Conservation (phyloP, 2,329 filamentous ascomycete species). For the Pseudogymnoascus sp. region DNA sequence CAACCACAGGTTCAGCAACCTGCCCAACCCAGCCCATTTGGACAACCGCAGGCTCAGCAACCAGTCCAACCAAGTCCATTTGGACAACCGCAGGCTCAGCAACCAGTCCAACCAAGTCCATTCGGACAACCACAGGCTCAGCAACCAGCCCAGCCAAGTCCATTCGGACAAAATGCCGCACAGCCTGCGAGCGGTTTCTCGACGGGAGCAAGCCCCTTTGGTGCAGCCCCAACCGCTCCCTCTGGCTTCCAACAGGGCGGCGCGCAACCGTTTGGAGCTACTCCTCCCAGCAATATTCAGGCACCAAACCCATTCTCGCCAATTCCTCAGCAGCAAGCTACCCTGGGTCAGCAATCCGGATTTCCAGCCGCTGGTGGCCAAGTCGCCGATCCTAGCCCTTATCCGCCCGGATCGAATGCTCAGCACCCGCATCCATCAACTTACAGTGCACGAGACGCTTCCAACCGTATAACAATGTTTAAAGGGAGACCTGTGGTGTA, state of each 20-base stretch:
- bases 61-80: too few species aligned
- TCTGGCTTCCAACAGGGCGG: background rate
- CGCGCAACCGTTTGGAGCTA: conserved; percentile 29
- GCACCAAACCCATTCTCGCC: conserved; percentile 14
- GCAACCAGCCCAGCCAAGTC: conserved; percentile 3
- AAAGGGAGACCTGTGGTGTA: conserved; percentile 59
- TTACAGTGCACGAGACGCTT: conserved; percentile 18
- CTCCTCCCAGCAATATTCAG: conserved; percentile 21
- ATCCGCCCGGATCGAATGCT: conserved; percentile 5
- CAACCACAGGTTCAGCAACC: background rate
- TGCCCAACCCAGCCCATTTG: background rate
- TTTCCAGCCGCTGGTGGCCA: conserved; percentile 1
- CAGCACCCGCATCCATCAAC: conserved; percentile 15
- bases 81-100: background rate
- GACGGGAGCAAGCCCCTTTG: background rate
- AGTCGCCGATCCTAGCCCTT: background rate
- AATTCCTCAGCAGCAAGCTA: conserved; percentile 14
- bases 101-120: too few species aligned
- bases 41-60: background rate
- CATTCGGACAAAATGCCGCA: conserved; percentile 9
- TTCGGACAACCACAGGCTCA: background rate
- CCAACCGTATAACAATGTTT: conserved; percentile 46
- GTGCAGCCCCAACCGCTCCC: background rate
- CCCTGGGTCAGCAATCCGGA: background rate
- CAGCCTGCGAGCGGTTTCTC: conserved; percentile 1